Conservation (phyloP, 352 stramenopile genomes). For the Phytophthora ramorum region DNA sequence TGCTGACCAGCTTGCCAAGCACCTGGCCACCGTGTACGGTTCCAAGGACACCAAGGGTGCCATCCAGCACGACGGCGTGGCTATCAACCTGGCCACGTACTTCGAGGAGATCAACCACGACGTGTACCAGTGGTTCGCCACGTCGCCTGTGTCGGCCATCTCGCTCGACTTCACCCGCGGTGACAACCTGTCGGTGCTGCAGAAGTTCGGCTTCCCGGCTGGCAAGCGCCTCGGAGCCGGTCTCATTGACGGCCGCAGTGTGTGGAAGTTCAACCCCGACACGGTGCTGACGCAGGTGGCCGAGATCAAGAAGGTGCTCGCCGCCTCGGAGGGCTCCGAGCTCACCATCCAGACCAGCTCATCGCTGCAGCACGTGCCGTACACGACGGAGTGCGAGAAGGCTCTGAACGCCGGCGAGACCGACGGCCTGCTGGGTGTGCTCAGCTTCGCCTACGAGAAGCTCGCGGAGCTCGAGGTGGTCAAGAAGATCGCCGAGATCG, state of each 20-base stretch:
- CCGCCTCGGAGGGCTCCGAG: slow-evolving; percentile 44
- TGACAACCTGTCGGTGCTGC: too few relatives aligned
- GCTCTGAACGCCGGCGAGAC: slow-evolving; percentile 77
- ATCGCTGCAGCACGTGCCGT: slow-evolving; percentile 92
- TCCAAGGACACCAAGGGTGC: slow-evolving; percentile 56
- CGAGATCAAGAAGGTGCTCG: slow-evolving; percentile 71
- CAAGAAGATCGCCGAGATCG: slow-evolving; percentile 72
- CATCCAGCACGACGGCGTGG: slow-evolving; percentile 66
- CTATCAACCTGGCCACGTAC: slow-evolving; percentile 86
- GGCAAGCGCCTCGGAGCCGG: slow-evolving; percentile 89
- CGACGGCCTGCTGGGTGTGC: slow-evolving; percentile 71
- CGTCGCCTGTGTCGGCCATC: too few relatives aligned
- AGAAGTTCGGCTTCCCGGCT: slow-evolving; percentile 85
- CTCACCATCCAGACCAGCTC: slow-evolving; percentile 90
- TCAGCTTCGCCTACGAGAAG: slow-evolving; percentile 93
- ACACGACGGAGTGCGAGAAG: slow-evolving; percentile 82
- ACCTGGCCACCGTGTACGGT: slow-evolving; percentile 76
- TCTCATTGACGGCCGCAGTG: slow-evolving; percentile 90
- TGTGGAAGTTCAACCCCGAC: slow-evolving; percentile 90
- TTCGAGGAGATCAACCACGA: slow-evolving; percentile 91
- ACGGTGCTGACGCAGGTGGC: slow-evolving; percentile 57
- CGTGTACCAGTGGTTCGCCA: slow-evolving; percentile 90
- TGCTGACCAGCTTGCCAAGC: slow-evolving; percentile 58
- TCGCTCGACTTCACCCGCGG: background rate
- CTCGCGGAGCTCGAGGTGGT: slow-evolving; percentile 87